Evolutionary conservation across 2,329 filamentous ascomycete species (phyloP).

Genomic region (Xylariales sp.): DNA sequence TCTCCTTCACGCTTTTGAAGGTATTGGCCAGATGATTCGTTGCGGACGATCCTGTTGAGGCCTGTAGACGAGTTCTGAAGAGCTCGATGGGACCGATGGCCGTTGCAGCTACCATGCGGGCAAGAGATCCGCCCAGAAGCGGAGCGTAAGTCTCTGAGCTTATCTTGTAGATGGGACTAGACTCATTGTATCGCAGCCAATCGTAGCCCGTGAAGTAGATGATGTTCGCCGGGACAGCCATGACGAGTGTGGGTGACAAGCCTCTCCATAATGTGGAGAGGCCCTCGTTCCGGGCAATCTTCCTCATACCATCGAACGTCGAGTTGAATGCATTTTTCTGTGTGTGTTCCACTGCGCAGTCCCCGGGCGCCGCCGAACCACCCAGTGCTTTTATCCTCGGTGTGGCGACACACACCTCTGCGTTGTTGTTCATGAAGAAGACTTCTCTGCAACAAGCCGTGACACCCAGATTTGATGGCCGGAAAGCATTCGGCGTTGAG

Average conservation of each 20-base stretch:
- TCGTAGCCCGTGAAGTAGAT: slow-evolving; percentile 99
- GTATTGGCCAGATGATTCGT: slow-evolving; percentile 76
- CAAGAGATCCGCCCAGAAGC: slow-evolving; percentile 71
- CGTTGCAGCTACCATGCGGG: slow-evolving; percentile 74
- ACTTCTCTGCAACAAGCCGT: slow-evolving; percentile 95
- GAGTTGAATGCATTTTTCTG: slow-evolving; percentile 81
- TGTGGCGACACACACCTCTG: slow-evolving; percentile 74
- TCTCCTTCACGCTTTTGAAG: slow-evolving; percentile 67
- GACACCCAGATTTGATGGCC: slow-evolving; percentile 77
- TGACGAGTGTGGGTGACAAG: slow-evolving; percentile 86
- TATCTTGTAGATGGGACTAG: slow-evolving; percentile 64
- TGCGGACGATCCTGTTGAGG: slow-evolving; percentile 53
- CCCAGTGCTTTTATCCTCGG: slow-evolving; percentile 45
- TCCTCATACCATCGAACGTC: slow-evolving; percentile 84
- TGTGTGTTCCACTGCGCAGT: slow-evolving; percentile 84
- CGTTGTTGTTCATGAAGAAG: slow-evolving; percentile 88
- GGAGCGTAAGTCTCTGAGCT: slow-evolving; percentile 70
- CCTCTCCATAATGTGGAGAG: slow-evolving; percentile 84
- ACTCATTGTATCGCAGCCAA: slow-evolving; percentile 72
- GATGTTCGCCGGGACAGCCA: slow-evolving; percentile 93
- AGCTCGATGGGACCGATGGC: slow-evolving; percentile 90
- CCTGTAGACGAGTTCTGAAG: slow-evolving; percentile 88
- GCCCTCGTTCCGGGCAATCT: slow-evolving; percentile 93
- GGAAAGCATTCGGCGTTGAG: slow-evolving; percentile 61
- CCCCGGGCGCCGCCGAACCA: slow-evolving; percentile 43